These are phyloP conservation scores for Candolleomyces aberdarensis DNA, from an alignment of 768 basidiomycete species.

Conservation along the genomic window DNA sequence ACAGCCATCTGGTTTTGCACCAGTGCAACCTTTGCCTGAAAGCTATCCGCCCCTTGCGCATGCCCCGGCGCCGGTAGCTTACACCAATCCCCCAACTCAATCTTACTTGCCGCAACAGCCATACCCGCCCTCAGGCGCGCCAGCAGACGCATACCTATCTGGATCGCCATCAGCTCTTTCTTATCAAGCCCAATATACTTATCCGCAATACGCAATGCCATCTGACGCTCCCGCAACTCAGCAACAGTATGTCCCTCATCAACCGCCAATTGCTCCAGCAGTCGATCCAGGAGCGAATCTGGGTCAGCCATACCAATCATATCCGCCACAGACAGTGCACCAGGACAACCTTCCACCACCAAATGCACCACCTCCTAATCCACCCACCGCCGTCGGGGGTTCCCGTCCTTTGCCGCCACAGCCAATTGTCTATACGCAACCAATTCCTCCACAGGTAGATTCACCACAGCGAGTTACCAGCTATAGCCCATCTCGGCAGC, in stretches of 20 bases:
- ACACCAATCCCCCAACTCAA: constrained; percentile 33
- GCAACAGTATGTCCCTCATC: constrained; percentile 35
- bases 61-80: constrained; percentile 33
- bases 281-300: neutral
- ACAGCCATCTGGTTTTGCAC: constrained; percentile 34
- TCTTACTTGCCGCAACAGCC: constrained; percentile 17
- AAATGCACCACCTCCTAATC: constrained; percentile 17
- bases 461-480: constrained; percentile 21
- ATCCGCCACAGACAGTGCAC: constrained; percentile 18
- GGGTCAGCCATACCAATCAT: neutral
- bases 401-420: constrained; percentile 23
- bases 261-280: constrained; percentile 11
- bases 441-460: constrained; percentile 41
- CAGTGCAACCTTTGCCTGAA: constrained; percentile 28
- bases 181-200: constrained; percentile 34
- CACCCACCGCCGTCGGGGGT: constrained; percentile 16
- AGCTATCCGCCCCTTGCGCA: constrained; percentile 39
- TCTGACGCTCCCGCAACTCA: constrained; percentile 31
- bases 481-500: neutral
- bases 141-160: constrained; percentile 22
- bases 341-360: constrained; percentile 31
- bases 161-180: constrained; percentile 32
- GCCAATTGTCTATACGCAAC: constrained; percentile 36
- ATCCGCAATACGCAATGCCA: constrained; percentile 34
- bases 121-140: constrained; percentile 27